Conservation (phyloP, 2,329 filamentous ascomycete species). For the Stachybotrys chlorohalonatus region DNA sequence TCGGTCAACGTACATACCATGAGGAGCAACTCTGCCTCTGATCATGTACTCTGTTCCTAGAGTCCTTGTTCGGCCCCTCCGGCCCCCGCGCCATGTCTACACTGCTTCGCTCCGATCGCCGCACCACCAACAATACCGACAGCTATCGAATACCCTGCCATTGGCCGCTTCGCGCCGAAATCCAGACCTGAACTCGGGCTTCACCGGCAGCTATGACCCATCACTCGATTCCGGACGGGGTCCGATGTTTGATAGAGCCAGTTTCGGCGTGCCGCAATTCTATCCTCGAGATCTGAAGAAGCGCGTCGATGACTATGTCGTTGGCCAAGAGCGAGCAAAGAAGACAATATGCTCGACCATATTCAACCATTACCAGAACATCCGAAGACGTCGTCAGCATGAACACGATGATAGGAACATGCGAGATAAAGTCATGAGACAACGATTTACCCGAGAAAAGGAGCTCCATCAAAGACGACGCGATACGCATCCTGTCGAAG, state of each 20-base stretch:
- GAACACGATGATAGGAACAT: conserved; percentile 55
- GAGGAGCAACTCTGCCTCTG: background rate
- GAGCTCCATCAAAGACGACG: conserved; percentile 42
- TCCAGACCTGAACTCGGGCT: conserved; percentile 46
- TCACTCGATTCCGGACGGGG: conserved; percentile 42
- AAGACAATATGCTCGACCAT: conserved; percentile 88
- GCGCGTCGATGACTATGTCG: conserved; percentile 90
- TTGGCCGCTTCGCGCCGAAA: conserved; percentile 27
- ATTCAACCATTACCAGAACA: conserved; percentile 91
- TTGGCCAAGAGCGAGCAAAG: conserved; percentile 90
- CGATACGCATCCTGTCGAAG: conserved; percentile 69
- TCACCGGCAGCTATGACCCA: conserved; percentile 51
- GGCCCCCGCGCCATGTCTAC: background rate
- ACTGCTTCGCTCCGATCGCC: background rate
- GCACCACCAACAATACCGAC: conserved; percentile 8
- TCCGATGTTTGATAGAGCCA: conserved; percentile 50
- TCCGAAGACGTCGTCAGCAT: conserved; percentile 69
- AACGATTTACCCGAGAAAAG: conserved; percentile 62
- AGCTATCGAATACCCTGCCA: conserved; percentile 13
- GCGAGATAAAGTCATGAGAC: conserved; percentile 58
- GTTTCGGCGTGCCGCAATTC: conserved; percentile 52
- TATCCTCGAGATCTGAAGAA: conserved; percentile 69
- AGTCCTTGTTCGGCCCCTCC: background rate
- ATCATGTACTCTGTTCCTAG: background rate
- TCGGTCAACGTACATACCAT: background rate